These are phyloP conservation scores for Monosporascus sp. DNA, from an alignment of 2,329 filamentous ascomycete species.

Conservation along the genomic window DNA sequence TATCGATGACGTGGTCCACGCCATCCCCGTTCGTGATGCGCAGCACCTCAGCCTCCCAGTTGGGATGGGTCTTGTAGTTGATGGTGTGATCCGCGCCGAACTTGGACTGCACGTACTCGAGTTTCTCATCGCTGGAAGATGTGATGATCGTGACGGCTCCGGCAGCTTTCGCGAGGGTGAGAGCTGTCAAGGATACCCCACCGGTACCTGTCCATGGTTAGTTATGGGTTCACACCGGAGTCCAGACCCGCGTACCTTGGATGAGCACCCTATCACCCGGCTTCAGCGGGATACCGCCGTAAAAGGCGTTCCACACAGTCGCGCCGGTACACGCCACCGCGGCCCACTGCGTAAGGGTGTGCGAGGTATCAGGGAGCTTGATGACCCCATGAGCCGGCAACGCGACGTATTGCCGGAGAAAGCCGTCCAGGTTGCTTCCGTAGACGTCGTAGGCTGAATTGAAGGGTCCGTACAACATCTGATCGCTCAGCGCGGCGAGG, in stretches of 20 bases:
- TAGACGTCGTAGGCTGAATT: conserved; percentile 15
- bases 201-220: conserved; percentile 33
- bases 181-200: conserved; percentile 38
- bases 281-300: conserved; percentile 33
- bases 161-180: conserved; percentile 41
- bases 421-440: conserved; percentile 30
- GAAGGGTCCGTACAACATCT: conserved; percentile 21
- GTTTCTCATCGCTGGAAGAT: conserved; percentile 45
- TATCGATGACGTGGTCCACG: conserved; percentile 35
- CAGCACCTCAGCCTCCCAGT: conserved; percentile 41
- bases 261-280: conserved; percentile 35
- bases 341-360: conserved; percentile 30
- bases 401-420: conserved; percentile 36
- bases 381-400: conserved; percentile 35
- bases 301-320: conserved; percentile 45
- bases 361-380: conserved; percentile 31
- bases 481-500: conserved; percentile 18
- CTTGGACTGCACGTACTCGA: conserved; percentile 28
- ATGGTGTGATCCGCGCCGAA: conserved; percentile 40
- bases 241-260: conserved; percentile 18
- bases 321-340: conserved; percentile 37
- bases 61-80: conserved; percentile 41
- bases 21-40: conserved; percentile 38
- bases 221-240: neutral
- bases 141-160: conserved; percentile 37